Evolutionary conservation across 225 moss, liverwort and hornwort species (phyloP).

Genomic region (Neckera pumila): DNA sequence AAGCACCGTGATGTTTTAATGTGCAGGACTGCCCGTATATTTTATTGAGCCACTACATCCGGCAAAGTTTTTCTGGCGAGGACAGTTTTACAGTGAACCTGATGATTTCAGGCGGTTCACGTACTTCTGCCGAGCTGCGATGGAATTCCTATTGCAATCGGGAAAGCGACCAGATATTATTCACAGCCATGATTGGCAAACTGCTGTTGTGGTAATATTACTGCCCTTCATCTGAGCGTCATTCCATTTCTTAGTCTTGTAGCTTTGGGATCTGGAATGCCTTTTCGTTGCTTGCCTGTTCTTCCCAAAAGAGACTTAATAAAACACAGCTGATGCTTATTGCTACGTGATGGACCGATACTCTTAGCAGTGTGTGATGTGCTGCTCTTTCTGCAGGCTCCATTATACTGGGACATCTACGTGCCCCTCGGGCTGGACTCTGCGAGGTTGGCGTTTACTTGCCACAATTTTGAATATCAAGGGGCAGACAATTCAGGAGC

Average conservation of each 20-base stretch:
- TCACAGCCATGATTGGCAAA: slow-evolving; percentile 96
- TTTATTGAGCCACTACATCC: slow-evolving; percentile 95
- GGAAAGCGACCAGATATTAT: slow-evolving; percentile 92
- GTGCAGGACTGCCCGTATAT: slow-evolving; percentile 80
- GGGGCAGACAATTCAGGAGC: slow-evolving; percentile 59
- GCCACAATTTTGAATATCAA: slow-evolving; percentile 99
- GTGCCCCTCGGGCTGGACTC: slow-evolving; percentile 86
- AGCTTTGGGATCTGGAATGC: not conserved
- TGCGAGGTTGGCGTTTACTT: slow-evolving; percentile 84
- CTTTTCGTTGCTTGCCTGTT: not conserved
- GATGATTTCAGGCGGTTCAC: slow-evolving; percentile 92
- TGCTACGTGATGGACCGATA: not conserved
- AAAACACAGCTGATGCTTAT: not conserved
- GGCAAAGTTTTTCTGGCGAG: slow-evolving; percentile 85
- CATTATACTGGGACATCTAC: slow-evolving; percentile 87
- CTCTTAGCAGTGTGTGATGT: not conserved
- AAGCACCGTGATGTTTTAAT: not conserved
- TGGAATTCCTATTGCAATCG: slow-evolving; percentile 88
- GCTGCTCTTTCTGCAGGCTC: slow-evolving; percentile 51
- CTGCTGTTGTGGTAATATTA: slow-evolving; percentile 67
- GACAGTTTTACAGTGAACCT: slow-evolving; percentile 80
- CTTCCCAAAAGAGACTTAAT: not conserved
- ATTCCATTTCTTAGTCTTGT: not conserved
- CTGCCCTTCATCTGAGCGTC: not conserved
- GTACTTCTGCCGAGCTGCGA: slow-evolving; percentile 85